Evolutionary conservation across 2,329 filamentous ascomycete genomes (phyloP).

Genomic region (Xylaria sp.): DNA sequence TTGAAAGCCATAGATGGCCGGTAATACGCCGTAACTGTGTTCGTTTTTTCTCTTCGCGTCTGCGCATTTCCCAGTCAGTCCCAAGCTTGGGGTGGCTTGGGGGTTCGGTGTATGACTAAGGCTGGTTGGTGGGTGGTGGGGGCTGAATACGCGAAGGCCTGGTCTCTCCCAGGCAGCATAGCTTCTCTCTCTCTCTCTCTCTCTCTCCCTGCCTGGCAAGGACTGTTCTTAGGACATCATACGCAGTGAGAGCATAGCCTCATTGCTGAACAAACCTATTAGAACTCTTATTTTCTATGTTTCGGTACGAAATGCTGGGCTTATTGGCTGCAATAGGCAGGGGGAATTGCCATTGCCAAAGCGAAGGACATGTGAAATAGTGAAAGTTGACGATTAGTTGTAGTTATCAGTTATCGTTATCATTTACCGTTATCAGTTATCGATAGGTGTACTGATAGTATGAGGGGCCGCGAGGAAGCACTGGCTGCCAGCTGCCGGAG

Average conservation of each 20-base stretch:
- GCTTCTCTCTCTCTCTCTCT: too few species aligned
- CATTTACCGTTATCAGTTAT: too few species aligned
- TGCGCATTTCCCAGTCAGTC: not conserved
- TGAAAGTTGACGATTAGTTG: not conserved
- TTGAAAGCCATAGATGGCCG: not conserved
- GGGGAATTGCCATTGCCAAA: not conserved
- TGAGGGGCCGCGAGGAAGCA: not conserved
- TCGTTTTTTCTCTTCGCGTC: not conserved
- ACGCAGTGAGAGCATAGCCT: not conserved
- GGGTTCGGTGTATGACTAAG: slow-evolving; percentile 4
- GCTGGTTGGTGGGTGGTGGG: not conserved
- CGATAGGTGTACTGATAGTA: too few species aligned
- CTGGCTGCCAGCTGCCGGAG: not conserved
- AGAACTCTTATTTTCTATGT: not conserved
- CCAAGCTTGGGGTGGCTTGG: slow-evolving; percentile 7
- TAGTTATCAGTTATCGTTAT: too few species aligned
- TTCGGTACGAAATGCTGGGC: not conserved
- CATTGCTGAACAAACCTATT: not conserved
- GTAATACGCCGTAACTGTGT: not conserved
- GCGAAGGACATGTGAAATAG: not conserved
- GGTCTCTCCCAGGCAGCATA: not conserved
- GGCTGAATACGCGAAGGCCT: slow-evolving; percentile 5
- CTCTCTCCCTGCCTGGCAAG: not conserved
- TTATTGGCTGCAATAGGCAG: slow-evolving; percentile 6
- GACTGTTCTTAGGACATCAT: not conserved